phyloP scores from a whole-genome alignment of 2,329 filamentous ascomycete species.

The Pezicula rhizophila region DNA sequence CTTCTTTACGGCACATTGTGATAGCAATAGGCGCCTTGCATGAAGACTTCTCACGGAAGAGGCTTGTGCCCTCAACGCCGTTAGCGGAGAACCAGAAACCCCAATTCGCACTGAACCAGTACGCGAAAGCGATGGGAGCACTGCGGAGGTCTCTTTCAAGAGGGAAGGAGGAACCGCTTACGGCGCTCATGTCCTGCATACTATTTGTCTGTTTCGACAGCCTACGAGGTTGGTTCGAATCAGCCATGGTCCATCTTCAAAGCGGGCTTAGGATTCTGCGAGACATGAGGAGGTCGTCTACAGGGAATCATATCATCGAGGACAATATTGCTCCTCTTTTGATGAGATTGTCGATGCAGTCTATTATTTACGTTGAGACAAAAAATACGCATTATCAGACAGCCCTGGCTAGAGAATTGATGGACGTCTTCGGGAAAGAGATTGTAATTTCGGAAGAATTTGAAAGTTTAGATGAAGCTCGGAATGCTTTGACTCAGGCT shows the following conservation, averaged over 20 bases:
- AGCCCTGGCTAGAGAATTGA: constrained; percentile 13
- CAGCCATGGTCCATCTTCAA: constrained; percentile 16
- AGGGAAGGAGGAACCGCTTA: constrained; percentile 8
- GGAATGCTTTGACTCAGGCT: constrained; percentile 14
- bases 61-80: constrained; percentile 2
- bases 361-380: constrained; percentile 25
- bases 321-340: constrained; percentile 20
- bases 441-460: constrained; percentile 12
- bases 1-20: constrained; percentile 13
- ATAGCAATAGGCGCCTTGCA: constrained; percentile 14
- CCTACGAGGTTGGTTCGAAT: constrained; percentile 12
- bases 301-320: constrained; percentile 15
- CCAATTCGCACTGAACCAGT: constrained; percentile 14
- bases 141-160: constrained; percentile 9
- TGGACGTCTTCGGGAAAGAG: constrained; percentile 3
- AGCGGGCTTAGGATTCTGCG: constrained; percentile 20
- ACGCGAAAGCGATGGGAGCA: constrained; percentile 14
- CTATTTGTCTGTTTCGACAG: constrained; percentile 18
- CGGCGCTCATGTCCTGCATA: constrained; percentile 18
- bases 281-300: constrained; percentile 9
- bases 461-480: constrained; percentile 16
- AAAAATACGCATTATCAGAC: constrained; percentile 10
- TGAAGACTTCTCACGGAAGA: constrained; percentile 9
- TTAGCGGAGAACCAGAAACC: constrained; percentile 4
- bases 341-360: constrained; percentile 19